Percentiles rank a stretch among this genome's conserved stretches.
Evolutionary conservation across 768 basidiomycete genomes (phyloP).

Genomic region (Pleurotus pulmonarius): DNA sequence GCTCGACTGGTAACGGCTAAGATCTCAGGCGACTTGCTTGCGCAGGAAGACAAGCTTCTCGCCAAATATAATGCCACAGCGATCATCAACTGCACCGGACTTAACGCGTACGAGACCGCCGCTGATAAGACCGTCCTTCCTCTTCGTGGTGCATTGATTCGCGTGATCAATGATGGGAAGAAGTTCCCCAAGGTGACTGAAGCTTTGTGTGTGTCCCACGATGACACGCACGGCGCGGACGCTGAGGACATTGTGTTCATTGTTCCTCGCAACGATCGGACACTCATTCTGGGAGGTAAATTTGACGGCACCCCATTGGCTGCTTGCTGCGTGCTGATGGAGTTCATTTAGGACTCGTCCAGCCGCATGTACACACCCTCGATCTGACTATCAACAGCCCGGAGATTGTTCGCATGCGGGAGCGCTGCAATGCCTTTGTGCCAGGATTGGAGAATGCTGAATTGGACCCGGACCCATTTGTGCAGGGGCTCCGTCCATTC

Average conservation of each 20-base stretch:
- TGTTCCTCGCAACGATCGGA: conserved; percentile 31
- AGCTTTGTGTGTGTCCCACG: conserved; percentile 28
- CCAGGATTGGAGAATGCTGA: conserved; percentile 22
- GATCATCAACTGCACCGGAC: conserved; percentile 33
- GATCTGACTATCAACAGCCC: conserved; percentile 24
- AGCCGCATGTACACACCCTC: conserved; percentile 19
- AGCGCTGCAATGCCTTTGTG: conserved; percentile 23
- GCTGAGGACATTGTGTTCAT: conserved; percentile 29
- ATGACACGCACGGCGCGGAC: conserved; percentile 24
- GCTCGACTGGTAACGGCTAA: conserved; percentile 22
- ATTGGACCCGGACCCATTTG: conserved; percentile 21
- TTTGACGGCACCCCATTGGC: background rate
- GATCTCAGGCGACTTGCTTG: conserved; percentile 27
- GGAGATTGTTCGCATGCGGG: conserved; percentile 24
- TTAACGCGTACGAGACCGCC: conserved; percentile 26
- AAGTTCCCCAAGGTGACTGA: conserved; percentile 29
- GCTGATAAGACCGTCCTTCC: conserved; percentile 30
- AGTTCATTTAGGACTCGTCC: conserved; percentile 16
- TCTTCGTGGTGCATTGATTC: conserved; percentile 32
- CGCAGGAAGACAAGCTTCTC: conserved; percentile 20
- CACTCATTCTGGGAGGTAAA: conserved; percentile 28
- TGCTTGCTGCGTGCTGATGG: background rate
- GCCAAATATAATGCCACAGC: conserved; percentile 22
- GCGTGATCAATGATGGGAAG: conserved; percentile 30
- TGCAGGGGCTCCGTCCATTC: conserved; percentile 26